Conservation (phyloP, 2,329 filamentous ascomycete species). For the Chaetomium strumarium region DNA sequence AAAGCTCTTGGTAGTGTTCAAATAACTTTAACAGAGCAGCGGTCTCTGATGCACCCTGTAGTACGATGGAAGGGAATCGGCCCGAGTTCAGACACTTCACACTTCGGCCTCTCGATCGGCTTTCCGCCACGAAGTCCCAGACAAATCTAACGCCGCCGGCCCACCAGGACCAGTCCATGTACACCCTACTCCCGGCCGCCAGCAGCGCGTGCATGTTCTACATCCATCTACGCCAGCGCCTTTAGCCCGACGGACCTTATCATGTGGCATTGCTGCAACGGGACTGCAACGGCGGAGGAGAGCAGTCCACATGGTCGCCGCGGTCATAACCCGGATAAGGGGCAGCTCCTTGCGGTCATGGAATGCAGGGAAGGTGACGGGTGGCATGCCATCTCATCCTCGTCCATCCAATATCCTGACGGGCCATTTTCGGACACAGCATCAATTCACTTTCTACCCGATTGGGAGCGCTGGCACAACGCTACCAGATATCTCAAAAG, state of each 20-base stretch:
- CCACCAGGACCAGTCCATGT: no score
- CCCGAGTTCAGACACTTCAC: no score
- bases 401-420: neutral
- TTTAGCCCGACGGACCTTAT: conserved; percentile 16
- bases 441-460: neutral
- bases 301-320: neutral
- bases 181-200: no score
- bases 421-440: neutral
- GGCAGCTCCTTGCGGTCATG: no score
- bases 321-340: neutral
- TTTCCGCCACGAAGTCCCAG: no score
- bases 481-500: conserved; percentile 3
- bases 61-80: no score
- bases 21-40: no score
- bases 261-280: neutral
- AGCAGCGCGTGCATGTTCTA: no score
- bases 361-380: neutral
- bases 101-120: no score
- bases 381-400: conserved; percentile 1
- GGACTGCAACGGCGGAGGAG: neutral
- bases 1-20: no score
- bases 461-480: neutral
- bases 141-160: no score
- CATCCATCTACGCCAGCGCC: conserved; percentile 7
- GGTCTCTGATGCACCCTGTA: no score